Evolutionary conservation across 768 basidiomycete genomes (phyloP).

Genomic region (Clavaria fumosa): DNA sequence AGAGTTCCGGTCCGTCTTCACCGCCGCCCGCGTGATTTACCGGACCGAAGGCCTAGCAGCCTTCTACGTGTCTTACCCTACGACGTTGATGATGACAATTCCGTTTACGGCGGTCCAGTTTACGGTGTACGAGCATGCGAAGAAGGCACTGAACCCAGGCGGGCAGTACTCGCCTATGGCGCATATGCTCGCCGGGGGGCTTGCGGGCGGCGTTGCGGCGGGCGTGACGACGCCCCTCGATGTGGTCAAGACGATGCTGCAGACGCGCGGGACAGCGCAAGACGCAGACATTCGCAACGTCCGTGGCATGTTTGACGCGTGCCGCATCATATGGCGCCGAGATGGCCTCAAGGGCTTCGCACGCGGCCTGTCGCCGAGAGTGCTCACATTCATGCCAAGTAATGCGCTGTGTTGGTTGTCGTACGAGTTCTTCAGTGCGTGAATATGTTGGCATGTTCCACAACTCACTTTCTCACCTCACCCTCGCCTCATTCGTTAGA

Average conservation of each 20-base stretch:
- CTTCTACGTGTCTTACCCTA: constrained; percentile 98
- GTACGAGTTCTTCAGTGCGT: constrained; percentile 97
- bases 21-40: constrained; percentile 79
- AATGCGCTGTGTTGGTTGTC: constrained; percentile 97
- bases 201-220: constrained; percentile 88
- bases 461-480: constrained; percentile 5
- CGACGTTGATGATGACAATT: constrained; percentile 89
- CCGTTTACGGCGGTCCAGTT: constrained; percentile 98
- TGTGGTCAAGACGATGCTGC: constrained; percentile 93
- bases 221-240: constrained; percentile 94
- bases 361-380: constrained; percentile 78
- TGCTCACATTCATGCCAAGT: constrained; percentile 91
- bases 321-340: constrained; percentile 72
- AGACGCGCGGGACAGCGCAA: constrained; percentile 82
- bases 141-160: constrained; percentile 70
- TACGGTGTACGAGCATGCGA: constrained; percentile 89
- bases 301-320: constrained; percentile 75
- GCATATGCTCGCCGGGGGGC: constrained; percentile 82
- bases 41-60: constrained; percentile 72
- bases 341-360: constrained; percentile 79
- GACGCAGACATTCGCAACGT: constrained; percentile 77
- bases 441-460: constrained; percentile 1
- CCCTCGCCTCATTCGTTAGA: constrained; percentile 37
- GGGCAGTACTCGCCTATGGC: constrained; percentile 85
- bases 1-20: constrained; percentile 70